These are phyloP conservation scores for Lecanicillium sp. DNA, from an alignment of 2,329 filamentous ascomycete genomes.

Conservation along the genomic window DNA sequence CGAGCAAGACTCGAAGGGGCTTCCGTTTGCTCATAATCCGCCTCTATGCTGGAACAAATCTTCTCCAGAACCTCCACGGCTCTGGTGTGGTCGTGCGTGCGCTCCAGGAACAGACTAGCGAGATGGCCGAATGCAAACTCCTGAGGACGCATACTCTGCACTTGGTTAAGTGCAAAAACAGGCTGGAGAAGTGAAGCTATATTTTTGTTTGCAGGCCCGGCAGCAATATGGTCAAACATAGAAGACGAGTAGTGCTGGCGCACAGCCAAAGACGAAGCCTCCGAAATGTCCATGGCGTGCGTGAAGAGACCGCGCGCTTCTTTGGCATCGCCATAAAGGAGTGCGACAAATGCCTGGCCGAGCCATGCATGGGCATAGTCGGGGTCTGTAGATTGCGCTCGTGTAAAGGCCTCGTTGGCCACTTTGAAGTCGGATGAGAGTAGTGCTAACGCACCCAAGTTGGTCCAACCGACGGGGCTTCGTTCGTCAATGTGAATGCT, in stretches of 20 bases:
- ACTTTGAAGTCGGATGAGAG: constrained; percentile 76
- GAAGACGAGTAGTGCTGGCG: constrained; percentile 76
- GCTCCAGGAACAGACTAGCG: constrained; percentile 72
- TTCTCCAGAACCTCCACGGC: constrained; percentile 59
- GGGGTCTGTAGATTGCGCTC: constrained; percentile 89
- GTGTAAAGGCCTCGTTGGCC: constrained; percentile 85
- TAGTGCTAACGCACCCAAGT: constrained; percentile 80
- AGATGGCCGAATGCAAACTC: constrained; percentile 73
- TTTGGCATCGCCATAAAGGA: constrained; percentile 64
- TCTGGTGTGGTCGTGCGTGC: constrained; percentile 60
- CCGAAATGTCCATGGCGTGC: constrained; percentile 89
- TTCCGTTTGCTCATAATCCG: constrained; percentile 79
- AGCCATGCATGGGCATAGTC: constrained; percentile 93
- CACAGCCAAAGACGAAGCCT: constrained; percentile 64
- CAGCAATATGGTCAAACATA: constrained; percentile 73
- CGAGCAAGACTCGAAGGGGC: constrained; percentile 64
- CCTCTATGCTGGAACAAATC: constrained; percentile 66
- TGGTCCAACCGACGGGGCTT: constrained; percentile 81
- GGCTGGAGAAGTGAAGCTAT: constrained; percentile 71
- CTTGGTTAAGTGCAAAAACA: constrained; percentile 79
- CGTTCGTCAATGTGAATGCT: constrained; percentile 90
- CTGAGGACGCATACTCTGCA: constrained; percentile 63
- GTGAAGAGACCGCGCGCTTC: constrained; percentile 84
- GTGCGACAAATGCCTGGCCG: constrained; percentile 80
- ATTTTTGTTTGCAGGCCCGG: constrained; percentile 43